Conservation (phyloP, 768 basidiomycete genomes). For the Pleurotus tuber-regium region DNA sequence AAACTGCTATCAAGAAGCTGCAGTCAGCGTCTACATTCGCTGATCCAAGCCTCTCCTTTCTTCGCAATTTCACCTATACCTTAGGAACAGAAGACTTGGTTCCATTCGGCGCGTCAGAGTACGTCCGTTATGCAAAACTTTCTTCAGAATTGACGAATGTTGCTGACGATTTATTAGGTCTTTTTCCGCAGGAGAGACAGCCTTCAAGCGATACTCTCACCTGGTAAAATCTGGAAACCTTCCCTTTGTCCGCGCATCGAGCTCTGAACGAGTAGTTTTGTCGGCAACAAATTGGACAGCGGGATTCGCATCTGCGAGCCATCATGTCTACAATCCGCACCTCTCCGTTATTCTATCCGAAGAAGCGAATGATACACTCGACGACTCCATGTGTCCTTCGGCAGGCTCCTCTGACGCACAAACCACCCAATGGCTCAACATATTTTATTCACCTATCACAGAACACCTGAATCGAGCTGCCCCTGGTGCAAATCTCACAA, state of each 20-base stretch:
- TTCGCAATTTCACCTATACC: conserved; percentile 55
- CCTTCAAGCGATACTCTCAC: conserved; percentile 52
- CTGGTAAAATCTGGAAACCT: conserved; percentile 41
- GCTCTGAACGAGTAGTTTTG: conserved; percentile 56
- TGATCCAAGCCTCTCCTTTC: conserved; percentile 51
- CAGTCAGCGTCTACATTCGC: conserved; percentile 41
- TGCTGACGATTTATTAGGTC: conserved; percentile 29
- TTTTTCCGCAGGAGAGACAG: conserved; percentile 47
- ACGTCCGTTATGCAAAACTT: conserved; percentile 18
- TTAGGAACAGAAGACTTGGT: conserved; percentile 60
- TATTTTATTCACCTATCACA: conserved; percentile 55
- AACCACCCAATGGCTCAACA: conserved; percentile 50
- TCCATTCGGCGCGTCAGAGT: conserved; percentile 68
- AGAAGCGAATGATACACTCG: conserved; percentile 68
- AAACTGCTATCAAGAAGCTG: conserved; percentile 51
- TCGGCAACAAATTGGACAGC: conserved; percentile 71
- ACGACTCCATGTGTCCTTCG: conserved; percentile 63
- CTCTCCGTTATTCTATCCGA: conserved; percentile 59
- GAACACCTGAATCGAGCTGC: conserved; percentile 58
- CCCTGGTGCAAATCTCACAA: conserved; percentile 57
- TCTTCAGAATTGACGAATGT: not conserved
- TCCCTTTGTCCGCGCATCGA: conserved; percentile 50
- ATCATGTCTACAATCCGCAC: conserved; percentile 39
- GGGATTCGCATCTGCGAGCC: conserved; percentile 60
- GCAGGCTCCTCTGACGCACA: conserved; percentile 42